Evolutionary conservation across 1,139 yeast species (phyloP).

Genomic region (Geotrichum reessii): DNA sequence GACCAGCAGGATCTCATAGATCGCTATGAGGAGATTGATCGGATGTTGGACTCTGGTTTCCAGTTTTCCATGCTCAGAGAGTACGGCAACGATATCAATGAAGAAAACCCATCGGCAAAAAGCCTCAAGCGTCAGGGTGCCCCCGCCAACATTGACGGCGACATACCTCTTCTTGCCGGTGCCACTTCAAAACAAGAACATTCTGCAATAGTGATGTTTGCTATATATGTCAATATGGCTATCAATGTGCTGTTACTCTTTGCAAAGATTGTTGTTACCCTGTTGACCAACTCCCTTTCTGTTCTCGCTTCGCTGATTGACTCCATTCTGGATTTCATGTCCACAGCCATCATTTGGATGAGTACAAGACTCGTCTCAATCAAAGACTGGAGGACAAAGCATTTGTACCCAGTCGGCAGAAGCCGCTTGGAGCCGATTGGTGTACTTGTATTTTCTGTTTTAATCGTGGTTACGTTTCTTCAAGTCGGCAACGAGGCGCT

Average conservation of each 20-base stretch:
- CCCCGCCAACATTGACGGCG: conserved; percentile 58
- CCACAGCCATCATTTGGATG: conserved; percentile 65
- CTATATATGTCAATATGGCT: conserved; percentile 60
- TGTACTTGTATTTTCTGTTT: conserved; percentile 63
- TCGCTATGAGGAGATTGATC: conserved; percentile 56
- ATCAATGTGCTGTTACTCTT: conserved; percentile 54
- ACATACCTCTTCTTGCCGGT: conserved; percentile 49
- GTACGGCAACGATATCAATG: conserved; percentile 45
- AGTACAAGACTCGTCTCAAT: conserved; percentile 57
- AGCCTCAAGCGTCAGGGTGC: conserved; percentile 37
- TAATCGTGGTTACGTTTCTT: conserved; percentile 64
- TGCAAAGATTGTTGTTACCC: conserved; percentile 59
- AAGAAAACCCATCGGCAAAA: conserved; percentile 9
- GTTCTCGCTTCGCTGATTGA: conserved; percentile 75
- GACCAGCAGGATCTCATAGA: conserved; percentile 56
- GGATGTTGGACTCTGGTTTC: conserved; percentile 64
- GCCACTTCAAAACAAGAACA: conserved; percentile 40
- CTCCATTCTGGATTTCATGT: conserved; percentile 65
- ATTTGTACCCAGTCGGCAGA: conserved; percentile 60
- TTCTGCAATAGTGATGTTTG: conserved; percentile 46
- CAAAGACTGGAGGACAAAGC: conserved; percentile 45
- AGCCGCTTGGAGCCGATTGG: conserved; percentile 74
- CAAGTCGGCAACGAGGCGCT: conserved; percentile 67
- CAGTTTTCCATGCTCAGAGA: conserved; percentile 59
- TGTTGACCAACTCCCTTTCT: conserved; percentile 63